Conservation (phyloP, 352 stramenopile genomes). For the Pythium periplocum region DNA sequence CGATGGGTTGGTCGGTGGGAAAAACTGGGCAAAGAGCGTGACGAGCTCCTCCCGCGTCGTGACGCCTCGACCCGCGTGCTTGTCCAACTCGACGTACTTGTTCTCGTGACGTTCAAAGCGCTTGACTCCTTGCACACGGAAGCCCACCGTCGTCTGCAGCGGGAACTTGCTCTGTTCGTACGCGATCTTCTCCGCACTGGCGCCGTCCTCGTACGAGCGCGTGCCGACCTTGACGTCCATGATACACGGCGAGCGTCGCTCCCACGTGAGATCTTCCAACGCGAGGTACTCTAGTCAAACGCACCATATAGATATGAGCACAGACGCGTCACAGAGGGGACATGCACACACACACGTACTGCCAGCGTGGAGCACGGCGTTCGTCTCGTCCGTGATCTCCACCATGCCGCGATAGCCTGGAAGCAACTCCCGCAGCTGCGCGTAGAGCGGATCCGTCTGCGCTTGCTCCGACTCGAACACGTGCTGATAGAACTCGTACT, state of each 20-base stretch:
- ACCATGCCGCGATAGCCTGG: conserved; percentile 63
- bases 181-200: conserved; percentile 83
- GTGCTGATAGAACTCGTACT: conserved; percentile 73
- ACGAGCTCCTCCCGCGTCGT: conserved; percentile 47
- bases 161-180: conserved; percentile 92
- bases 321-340: neutral
- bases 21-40: conserved; percentile 75
- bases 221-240: conserved; percentile 97
- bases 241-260: conserved; percentile 84
- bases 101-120: conserved; percentile 54
- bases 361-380: conserved; percentile 23
- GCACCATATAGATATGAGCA: neutral
- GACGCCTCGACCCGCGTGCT: conserved; percentile 80
- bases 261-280: conserved; percentile 87
- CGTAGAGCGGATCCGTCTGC: conserved; percentile 12
- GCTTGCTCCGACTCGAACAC: conserved; percentile 31
- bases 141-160: conserved; percentile 87
- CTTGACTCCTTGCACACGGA: conserved; percentile 94
- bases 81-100: conserved; percentile 79
- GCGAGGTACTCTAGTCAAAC: conserved; percentile 69
- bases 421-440: conserved; percentile 37
- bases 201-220: conserved; percentile 90
- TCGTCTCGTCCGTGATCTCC: conserved; percentile 19
- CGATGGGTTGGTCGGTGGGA: conserved; percentile 29
- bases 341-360: conserved; percentile 18